phyloP scores from a whole-genome alignment of 768 basidiomycete genomes.

The Agrocybe praecox region DNA sequence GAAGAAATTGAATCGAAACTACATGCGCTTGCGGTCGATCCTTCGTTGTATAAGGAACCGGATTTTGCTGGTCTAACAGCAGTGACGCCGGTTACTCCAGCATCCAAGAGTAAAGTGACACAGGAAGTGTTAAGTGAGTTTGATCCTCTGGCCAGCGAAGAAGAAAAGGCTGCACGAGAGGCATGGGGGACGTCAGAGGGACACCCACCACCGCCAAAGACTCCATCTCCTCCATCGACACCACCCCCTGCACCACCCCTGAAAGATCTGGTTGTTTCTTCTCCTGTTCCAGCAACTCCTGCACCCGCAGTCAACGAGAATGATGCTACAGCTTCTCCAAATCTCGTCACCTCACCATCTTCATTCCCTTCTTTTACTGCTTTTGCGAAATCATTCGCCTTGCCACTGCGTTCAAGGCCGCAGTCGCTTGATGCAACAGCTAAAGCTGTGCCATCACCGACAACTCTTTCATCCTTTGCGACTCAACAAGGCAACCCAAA shows the following conservation, averaged over 20 bases:
- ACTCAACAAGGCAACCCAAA: slow-evolving; percentile 41
- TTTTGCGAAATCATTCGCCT: slow-evolving; percentile 63
- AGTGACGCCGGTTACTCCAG: slow-evolving; percentile 24
- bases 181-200: slow-evolving; percentile 68
- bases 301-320: slow-evolving; percentile 3
- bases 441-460: slow-evolving; percentile 56
- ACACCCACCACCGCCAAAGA: slow-evolving; percentile 54
- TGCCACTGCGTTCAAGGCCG: slow-evolving; percentile 52
- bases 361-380: slow-evolving; percentile 68
- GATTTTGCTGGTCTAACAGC: slow-evolving; percentile 38
- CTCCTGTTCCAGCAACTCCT: slow-evolving; percentile 24
- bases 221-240: slow-evolving; percentile 44
- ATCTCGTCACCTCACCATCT: slow-evolving; percentile 25
- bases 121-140: slow-evolving; percentile 60
- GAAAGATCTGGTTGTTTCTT: slow-evolving; percentile 34
- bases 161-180: slow-evolving; percentile 60
- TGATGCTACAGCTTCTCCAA: slow-evolving; percentile 6
- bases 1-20: slow-evolving; percentile 20
- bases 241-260: slow-evolving; percentile 40
- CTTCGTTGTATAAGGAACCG: slow-evolving; percentile 41
- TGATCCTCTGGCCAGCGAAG: slow-evolving; percentile 62
- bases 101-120: slow-evolving; percentile 26
- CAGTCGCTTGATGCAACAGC: slow-evolving; percentile 60
- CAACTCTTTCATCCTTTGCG: slow-evolving; percentile 56
- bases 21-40: slow-evolving; percentile 42